phyloP scores from a whole-genome alignment of 2,329 filamentous ascomycete species.

The Colletotrichum liriopes region DNA sequence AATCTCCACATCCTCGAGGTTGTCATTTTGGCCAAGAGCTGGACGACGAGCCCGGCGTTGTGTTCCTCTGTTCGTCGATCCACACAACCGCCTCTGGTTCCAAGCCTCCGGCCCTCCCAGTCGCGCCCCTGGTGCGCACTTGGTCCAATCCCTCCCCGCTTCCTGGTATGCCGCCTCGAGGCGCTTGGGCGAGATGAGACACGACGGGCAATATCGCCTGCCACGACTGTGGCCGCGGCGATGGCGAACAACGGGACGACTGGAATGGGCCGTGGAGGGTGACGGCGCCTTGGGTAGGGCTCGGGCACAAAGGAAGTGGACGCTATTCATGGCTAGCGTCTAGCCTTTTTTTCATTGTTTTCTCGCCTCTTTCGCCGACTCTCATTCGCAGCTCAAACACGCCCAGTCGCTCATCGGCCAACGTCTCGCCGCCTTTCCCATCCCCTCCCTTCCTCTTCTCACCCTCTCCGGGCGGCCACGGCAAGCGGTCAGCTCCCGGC shows the following conservation, averaged over 20 bases:
- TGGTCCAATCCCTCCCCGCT: neutral
- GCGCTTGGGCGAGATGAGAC: neutral
- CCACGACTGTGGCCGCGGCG: neutral
- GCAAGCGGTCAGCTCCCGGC: slow-evolving; percentile 5
- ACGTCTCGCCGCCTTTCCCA: slow-evolving; percentile 4
- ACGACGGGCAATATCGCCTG: neutral
- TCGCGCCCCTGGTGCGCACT: neutral
- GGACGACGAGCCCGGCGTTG: slow-evolving; percentile 10
- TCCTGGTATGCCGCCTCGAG: neutral
- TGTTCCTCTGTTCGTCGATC: neutral
- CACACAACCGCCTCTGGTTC: slow-evolving; percentile 4
- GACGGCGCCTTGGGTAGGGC: slow-evolving; percentile 23
- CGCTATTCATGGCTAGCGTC: slow-evolving; percentile 23
- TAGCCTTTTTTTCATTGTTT: slow-evolving; percentile 8
- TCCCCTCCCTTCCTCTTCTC: neutral
- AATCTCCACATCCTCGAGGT: slow-evolving; percentile 35
- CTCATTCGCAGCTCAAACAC: slow-evolving; percentile 4
- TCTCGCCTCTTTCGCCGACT: slow-evolving; percentile 12
- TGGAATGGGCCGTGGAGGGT: slow-evolving; percentile 1
- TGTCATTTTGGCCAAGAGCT: slow-evolving; percentile 19
- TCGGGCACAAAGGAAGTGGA: slow-evolving; percentile 18
- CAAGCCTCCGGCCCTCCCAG: slow-evolving; percentile 18
- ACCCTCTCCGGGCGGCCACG: neutral
- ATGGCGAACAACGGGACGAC: slow-evolving; percentile 20
- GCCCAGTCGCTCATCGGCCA: neutral